A percentile compares a stretch with the other conserved stretches of the same genome.
Conservation (phyloP, 805 yeast genomes). For the Komagataella kurtzmanii region DNA sequence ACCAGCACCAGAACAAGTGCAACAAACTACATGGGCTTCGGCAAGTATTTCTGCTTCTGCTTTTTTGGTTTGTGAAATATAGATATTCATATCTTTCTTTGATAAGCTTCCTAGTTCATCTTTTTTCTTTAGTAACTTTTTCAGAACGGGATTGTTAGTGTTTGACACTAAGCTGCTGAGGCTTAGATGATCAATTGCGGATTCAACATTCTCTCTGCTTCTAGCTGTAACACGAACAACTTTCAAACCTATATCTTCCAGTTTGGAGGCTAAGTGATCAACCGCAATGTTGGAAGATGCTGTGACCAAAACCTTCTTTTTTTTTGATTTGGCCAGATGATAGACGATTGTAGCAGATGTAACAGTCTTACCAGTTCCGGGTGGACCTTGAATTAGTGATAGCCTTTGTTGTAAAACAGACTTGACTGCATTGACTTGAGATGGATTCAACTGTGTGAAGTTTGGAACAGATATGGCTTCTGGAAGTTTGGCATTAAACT, state of each 20-base stretch:
- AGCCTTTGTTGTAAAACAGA: constrained; percentile 58
- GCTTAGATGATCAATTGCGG: constrained; percentile 42
- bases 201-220: constrained; percentile 58
- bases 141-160: constrained; percentile 40
- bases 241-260: constrained; percentile 55
- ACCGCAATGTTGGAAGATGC: constrained; percentile 96
- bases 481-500: constrained; percentile 52
- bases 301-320: constrained; percentile 66
- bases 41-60: constrained; percentile 37
- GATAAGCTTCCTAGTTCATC: constrained; percentile 61
- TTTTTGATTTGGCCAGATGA: constrained; percentile 50
- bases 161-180: constrained; percentile 38
- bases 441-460: constrained; percentile 57
- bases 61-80: constrained; percentile 24
- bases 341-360: constrained; percentile 83
- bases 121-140: constrained; percentile 42
- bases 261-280: constrained; percentile 72
- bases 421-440: constrained; percentile 70
- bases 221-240: constrained; percentile 71
- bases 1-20: constrained; percentile 90
- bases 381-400: constrained; percentile 87
- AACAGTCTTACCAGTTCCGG: constrained; percentile 93
- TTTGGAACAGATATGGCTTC: constrained; percentile 46
- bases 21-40: constrained; percentile 67
- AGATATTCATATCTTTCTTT: constrained; percentile 33